Evolutionary conservation across 2,329 filamentous ascomycete species (phyloP), one percentile per base, ranked within the genome.

Genomic region (Ophiostoma montium): DNA sequence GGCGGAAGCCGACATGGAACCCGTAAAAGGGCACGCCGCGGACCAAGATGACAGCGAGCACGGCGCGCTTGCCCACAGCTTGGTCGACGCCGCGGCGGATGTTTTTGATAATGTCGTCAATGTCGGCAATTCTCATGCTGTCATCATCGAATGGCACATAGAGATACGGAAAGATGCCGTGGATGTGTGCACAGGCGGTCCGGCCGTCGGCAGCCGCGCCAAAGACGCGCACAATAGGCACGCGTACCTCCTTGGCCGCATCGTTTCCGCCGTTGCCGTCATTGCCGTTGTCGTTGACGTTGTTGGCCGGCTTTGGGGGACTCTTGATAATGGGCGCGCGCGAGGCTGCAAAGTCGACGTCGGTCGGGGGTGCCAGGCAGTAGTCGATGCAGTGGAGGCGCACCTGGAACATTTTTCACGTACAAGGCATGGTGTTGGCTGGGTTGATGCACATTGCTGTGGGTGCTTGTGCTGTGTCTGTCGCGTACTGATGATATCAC

Each of bases 1-100:
- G 85, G 39, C 76, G 80, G 64, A 94, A 94, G 49, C 94, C 92
- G 47, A 96, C 87, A 64, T 94, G 76, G 61, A 92, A 96, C 16
- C 92, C 94, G 62, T 94, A 98, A 67, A 95, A 98, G 0, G 94
- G 92, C 18, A 94, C 74, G 3, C 88, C 92, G 63, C 98, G 96
- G 54, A 94, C 84, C 5, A 95, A 70, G 7, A 85, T 90, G 60
- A 98, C 88, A 56, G 94, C 84, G 23, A 88, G 90, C 35, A 96
- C 59, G 65, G 72, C 15, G 75, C 71, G 38, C 76, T 75, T 53
- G 80, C 82, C 85, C 43, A 98, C 70, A 0, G 89, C 92, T 68
- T 88, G 85, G 57, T 98, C 89, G 57, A 96, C 90, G 8, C 88
- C 92, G 10, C 86, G 71, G 59, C 94, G 88, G 32, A 96, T 72